A percentile compares a stretch with the other conserved stretches of the same genome.
phyloP scores from a whole-genome alignment of 805 yeast genomes.

The Candida succiphila region DNA sequence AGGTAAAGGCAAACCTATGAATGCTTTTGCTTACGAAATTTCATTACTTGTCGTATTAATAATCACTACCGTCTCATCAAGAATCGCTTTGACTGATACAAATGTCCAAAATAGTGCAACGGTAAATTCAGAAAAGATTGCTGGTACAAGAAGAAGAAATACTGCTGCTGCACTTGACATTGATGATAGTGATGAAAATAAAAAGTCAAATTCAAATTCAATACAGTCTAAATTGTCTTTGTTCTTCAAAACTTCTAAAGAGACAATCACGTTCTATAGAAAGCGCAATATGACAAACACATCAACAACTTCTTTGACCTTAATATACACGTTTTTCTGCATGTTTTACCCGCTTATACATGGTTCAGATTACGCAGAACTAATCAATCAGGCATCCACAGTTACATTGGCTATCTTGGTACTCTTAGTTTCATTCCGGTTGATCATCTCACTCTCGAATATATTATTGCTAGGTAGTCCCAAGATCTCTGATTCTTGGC shows the following conservation, averaged over 20 bases:
- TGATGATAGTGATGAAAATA: conserved; percentile 4
- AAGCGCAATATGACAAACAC: conserved; percentile 15
- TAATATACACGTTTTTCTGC: conserved; percentile 20
- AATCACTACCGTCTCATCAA: conserved; percentile 26
- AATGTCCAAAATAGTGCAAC: neutral
- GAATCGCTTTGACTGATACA: conserved; percentile 10
- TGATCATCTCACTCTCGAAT: conserved; percentile 41
- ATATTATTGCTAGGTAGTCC: conserved; percentile 48
- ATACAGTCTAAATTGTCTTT: neutral
- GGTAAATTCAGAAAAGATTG: conserved; percentile 3
- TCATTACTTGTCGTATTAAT: conserved; percentile 14
- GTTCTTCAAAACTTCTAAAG: conserved; percentile 2
- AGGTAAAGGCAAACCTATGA: conserved; percentile 10
- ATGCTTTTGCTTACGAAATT: conserved; percentile 19
- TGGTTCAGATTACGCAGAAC: conserved; percentile 10
- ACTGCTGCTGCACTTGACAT: conserved; percentile 19
- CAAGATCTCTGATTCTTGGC: conserved; percentile 11
- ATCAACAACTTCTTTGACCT: conserved; percentile 37
- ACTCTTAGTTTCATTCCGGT: conserved; percentile 17
- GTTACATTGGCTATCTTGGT: conserved; percentile 14
- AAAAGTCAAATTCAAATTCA: neutral
- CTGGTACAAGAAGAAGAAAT: conserved; percentile 10
- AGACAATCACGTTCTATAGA: conserved; percentile 5
- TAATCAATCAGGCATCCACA: conserved; percentile 16
- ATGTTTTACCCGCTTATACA: conserved; percentile 19